Percentiles rank a stretch among this genome's conserved stretches.
phyloP scores from a whole-genome alignment of 1,284 basidiomycete genomes.

The Cutaneotrichosporon sp. region DNA sequence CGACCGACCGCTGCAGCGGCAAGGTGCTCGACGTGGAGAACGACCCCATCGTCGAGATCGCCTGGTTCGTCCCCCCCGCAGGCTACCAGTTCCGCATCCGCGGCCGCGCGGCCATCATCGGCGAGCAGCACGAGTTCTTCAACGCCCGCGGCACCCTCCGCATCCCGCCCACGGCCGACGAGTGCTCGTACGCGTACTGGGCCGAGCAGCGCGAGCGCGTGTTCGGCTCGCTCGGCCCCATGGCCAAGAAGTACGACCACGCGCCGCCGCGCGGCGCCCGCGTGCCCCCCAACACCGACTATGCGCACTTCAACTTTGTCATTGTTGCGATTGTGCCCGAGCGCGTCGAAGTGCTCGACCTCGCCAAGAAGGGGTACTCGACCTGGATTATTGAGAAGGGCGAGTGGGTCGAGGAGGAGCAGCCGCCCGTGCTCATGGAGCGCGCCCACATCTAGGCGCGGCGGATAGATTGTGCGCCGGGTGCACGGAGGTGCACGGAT shows the following conservation, averaged over 20 bases:
- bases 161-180: neutral
- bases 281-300: conserved; percentile 10
- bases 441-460: conserved; percentile 3
- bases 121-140: conserved; percentile 14
- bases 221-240: neutral
- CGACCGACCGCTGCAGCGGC: conserved; percentile 11
- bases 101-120: conserved; percentile 13
- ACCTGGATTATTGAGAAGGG: conserved; percentile 12
- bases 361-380: neutral
- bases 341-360: conserved; percentile 17
- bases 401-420: conserved; percentile 7
- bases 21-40: conserved; percentile 13
- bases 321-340: conserved; percentile 11
- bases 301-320: conserved; percentile 18
- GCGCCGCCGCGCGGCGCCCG: conserved; percentile 6
- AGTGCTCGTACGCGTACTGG: conserved; percentile 14
- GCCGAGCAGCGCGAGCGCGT: neutral
- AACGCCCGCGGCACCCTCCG: neutral
- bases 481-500: neutral
- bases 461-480: neutral
- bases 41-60: conserved; percentile 16
- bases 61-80: conserved; percentile 17
- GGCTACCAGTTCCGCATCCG: conserved; percentile 22
- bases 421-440: conserved; percentile 1
- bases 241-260: conserved; percentile 13